Conservation (phyloP, 345 rosid species). For the Dipteronia dyeriana region DNA sequence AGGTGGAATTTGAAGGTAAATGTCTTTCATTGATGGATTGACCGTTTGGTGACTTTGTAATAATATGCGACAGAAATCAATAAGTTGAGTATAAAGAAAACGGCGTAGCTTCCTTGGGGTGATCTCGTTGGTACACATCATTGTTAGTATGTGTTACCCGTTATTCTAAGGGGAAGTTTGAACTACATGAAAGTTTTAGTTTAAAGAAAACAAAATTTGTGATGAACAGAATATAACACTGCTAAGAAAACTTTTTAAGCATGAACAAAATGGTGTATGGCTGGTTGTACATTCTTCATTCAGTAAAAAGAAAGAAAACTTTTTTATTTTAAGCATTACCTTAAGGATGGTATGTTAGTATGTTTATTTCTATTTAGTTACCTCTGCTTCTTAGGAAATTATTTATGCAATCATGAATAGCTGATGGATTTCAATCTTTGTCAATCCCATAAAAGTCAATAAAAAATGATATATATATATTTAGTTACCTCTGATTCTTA, state of each 20-base stretch:
- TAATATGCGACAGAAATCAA: not conserved
- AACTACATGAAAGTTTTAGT: not conserved
- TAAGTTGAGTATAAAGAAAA: not conserved
- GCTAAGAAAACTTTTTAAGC: too few relatives aligned
- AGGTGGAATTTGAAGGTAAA: not conserved
- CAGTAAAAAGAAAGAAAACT: not conserved
- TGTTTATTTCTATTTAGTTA: too few relatives aligned
- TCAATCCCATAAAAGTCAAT: too few relatives aligned
- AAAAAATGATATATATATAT: too few relatives aligned
- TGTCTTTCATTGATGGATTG: not conserved
- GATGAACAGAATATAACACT: not conserved
- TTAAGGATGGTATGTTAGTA: too few relatives aligned
- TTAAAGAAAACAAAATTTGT: not conserved
- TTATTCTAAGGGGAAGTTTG: not conserved
- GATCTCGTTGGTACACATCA: not conserved
- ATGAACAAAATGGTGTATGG: not conserved
- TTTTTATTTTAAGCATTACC: not conserved
- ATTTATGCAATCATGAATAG: too few relatives aligned
- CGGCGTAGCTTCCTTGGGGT: not conserved
- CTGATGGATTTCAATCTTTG: too few relatives aligned
- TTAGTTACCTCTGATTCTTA: too few relatives aligned
- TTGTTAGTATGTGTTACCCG: not conserved
- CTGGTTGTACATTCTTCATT: not conserved
- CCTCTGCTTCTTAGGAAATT: too few relatives aligned
- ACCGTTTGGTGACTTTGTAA: not conserved